phyloP scores from a whole-genome alignment of 2,329 filamentous ascomycete genomes.

The Epichloe sibirici region DNA sequence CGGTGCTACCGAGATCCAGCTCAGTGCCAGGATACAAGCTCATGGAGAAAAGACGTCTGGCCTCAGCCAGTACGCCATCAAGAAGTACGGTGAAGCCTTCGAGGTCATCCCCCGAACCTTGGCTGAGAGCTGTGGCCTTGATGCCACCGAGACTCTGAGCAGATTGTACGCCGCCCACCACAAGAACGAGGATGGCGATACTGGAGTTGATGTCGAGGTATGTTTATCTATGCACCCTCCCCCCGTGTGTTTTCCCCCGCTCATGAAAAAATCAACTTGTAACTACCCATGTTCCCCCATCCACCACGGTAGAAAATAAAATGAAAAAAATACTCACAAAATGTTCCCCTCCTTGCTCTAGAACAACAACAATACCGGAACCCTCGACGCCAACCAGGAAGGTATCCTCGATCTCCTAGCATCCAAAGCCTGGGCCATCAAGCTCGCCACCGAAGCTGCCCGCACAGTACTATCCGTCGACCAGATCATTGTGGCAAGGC shows the following conservation, averaged over 20 bases:
- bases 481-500: constrained; percentile 96
- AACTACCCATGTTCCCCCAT: neutral
- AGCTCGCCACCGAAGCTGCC: constrained; percentile 87
- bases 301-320: too few relatives aligned
- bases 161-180: constrained; percentile 88
- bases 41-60: constrained; percentile 89
- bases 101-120: constrained; percentile 91
- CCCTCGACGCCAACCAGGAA: constrained; percentile 72
- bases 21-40: constrained; percentile 82
- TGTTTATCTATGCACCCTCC: constrained; percentile 8
- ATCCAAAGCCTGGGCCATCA: constrained; percentile 93
- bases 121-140: constrained; percentile 87
- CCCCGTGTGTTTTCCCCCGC: neutral
- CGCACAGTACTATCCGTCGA: constrained; percentile 92
- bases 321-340: constrained; percentile 3
- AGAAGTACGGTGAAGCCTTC: constrained; percentile 94
- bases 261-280: too few relatives aligned
- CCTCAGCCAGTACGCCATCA: constrained; percentile 89
- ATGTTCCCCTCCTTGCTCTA: constrained; percentile 15
- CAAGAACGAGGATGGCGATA: constrained; percentile 75
- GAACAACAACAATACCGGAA: constrained; percentile 70
- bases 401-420: constrained; percentile 88
- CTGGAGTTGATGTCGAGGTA: constrained; percentile 87
- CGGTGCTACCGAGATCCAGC: constrained; percentile 86
- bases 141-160: constrained; percentile 93